These are phyloP conservation scores for Harrya chromipes DNA, from an alignment of 768 basidiomycete species.

Conservation along the genomic window DNA sequence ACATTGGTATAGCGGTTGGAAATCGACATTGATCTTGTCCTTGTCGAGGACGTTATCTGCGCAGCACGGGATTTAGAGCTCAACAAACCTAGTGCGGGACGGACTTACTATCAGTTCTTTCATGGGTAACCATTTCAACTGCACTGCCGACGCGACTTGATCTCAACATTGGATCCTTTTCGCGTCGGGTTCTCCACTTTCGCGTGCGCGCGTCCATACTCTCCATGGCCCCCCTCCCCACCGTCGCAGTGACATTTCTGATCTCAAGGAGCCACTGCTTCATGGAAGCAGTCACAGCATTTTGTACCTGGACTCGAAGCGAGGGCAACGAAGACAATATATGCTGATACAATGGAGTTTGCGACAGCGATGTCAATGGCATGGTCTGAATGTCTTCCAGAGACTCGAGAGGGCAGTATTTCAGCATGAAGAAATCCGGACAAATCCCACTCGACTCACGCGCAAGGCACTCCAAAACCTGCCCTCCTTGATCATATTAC, in stretches of 20 bases:
- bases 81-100: neutral
- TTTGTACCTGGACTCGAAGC: slow-evolving; percentile 83
- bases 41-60: slow-evolving; percentile 91
- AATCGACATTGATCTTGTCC: slow-evolving; percentile 84
- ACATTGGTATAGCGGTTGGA: slow-evolving; percentile 93
- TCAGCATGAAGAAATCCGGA: slow-evolving; percentile 28
- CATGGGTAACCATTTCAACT: slow-evolving; percentile 88
- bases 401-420: slow-evolving; percentile 53
- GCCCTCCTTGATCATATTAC: slow-evolving; percentile 88
- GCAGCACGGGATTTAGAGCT: slow-evolving; percentile 8
- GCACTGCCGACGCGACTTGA: slow-evolving; percentile 84
- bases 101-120: slow-evolving; percentile 88
- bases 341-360: slow-evolving; percentile 91
- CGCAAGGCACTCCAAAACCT: slow-evolving; percentile 97
- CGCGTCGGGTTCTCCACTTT: slow-evolving; percentile 80
- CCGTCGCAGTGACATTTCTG: slow-evolving; percentile 78
- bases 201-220: slow-evolving; percentile 82
- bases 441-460: slow-evolving; percentile 47
- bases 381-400: slow-evolving; percentile 93
- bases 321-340: slow-evolving; percentile 90
- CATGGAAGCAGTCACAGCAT: slow-evolving; percentile 89
- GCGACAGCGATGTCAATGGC: slow-evolving; percentile 83
- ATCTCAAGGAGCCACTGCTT: slow-evolving; percentile 98
- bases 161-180: slow-evolving; percentile 78
- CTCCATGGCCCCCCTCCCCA: slow-evolving; percentile 86